These are phyloP conservation scores for Xylaria sp. DNA, from an alignment of 2,329 filamentous ascomycete species.

Conservation along the genomic window DNA sequence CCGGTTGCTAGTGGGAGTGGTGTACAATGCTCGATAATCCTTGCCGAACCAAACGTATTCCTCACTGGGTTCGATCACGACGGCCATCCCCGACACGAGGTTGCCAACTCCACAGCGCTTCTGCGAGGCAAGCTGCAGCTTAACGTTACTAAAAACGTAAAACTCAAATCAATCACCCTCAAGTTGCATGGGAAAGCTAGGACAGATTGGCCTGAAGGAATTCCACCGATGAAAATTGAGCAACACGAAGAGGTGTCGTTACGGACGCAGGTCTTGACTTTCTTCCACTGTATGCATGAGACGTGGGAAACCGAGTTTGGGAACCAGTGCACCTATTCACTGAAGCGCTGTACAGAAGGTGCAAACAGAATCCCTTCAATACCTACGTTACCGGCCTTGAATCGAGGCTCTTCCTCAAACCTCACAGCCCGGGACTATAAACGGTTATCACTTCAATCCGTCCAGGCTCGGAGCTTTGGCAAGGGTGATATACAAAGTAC, in stretches of 20 bases:
- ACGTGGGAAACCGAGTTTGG: constrained; percentile 71
- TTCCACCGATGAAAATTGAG: constrained; percentile 86
- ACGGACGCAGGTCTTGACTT: constrained; percentile 88
- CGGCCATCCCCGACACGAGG: constrained; percentile 64
- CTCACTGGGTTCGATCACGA: constrained; percentile 82
- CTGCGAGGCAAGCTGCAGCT: constrained; percentile 86
- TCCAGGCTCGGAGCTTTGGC: constrained; percentile 85
- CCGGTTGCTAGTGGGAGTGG: constrained; percentile 83
- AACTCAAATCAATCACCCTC: constrained; percentile 90
- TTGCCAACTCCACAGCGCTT: constrained; percentile 77
- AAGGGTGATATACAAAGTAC: constrained; percentile 78
- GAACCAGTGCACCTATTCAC: constrained; percentile 69
- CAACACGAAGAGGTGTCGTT: constrained; percentile 86
- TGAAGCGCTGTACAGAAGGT: constrained; percentile 55
- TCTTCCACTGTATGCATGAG: constrained; percentile 83
- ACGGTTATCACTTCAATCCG: constrained; percentile 81
- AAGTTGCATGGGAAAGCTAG: constrained; percentile 86
- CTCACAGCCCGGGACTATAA: constrained; percentile 66
- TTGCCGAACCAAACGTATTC: constrained; percentile 85
- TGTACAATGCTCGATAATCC: constrained; percentile 76
- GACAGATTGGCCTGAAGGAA: constrained; percentile 97
- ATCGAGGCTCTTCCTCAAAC: constrained; percentile 46
- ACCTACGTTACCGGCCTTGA: constrained; percentile 49
- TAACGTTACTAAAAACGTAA: constrained; percentile 86
- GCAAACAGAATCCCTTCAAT: constrained; percentile 48